Conservation (phyloP, 176 grass and related monocot species). For the Elymus sibiricus region DNA sequence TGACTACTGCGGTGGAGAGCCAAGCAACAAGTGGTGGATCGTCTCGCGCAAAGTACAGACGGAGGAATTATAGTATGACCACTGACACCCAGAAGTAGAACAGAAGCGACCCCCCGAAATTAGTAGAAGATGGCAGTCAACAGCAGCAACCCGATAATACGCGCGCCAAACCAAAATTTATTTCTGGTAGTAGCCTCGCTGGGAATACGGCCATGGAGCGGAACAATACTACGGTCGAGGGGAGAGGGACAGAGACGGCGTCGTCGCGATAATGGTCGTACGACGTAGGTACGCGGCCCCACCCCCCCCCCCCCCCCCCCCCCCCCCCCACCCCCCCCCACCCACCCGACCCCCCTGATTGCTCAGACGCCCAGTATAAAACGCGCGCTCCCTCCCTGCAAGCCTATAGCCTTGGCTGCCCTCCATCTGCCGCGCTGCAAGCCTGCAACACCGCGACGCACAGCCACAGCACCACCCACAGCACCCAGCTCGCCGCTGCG, state of each 20-base stretch:
- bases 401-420: background rate
- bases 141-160: background rate
- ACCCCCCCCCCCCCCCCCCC: background rate
- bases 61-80: conserved; percentile 6
- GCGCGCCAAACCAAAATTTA: background rate
- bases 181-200: background rate
- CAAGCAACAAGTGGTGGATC: background rate
- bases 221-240: conserved; percentile 12
- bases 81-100: background rate
- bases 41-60: background rate
- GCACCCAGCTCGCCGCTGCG: background rate
- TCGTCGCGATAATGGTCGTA: conserved; percentile 15
- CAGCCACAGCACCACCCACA: background rate
- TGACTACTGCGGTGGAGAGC: no score
- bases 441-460: background rate
- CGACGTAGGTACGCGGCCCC: background rate
- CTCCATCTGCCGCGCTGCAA: background rate
- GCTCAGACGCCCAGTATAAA: conserved; percentile 30
- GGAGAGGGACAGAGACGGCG: background rate
- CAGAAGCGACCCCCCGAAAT: background rate
- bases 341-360: background rate
- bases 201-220: background rate
- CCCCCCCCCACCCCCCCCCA: background rate
- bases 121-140: background rate
- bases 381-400: background rate